phyloP scores from a whole-genome alignment of 305 asterid genomes.

The Ajuga reptans region DNA sequence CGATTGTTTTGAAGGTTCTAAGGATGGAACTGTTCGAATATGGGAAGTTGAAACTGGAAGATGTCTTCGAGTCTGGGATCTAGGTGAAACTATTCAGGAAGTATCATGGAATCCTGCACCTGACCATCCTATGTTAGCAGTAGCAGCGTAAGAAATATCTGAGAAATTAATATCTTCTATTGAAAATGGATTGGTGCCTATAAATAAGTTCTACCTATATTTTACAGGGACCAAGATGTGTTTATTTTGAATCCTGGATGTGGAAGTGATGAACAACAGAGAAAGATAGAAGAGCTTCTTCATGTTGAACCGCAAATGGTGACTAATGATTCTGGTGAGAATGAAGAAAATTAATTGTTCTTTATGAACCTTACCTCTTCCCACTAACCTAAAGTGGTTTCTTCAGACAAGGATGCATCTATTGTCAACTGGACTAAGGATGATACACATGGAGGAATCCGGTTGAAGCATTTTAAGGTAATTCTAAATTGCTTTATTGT shows the following conservation, averaged over 20 bases:
- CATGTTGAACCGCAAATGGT: constrained; percentile 34
- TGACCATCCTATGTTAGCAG: constrained; percentile 73
- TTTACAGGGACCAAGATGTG: constrained; percentile 67
- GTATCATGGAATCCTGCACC: constrained; percentile 89
- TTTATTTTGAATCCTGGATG: constrained; percentile 51
- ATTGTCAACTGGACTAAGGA: constrained; percentile 59
- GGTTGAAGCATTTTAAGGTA: constrained; percentile 89
- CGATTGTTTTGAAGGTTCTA: constrained; percentile 51
- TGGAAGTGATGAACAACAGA: constrained; percentile 66
- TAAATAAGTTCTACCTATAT: constrained; percentile 1
- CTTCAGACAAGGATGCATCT: constrained; percentile 45
- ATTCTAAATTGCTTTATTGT: not conserved
- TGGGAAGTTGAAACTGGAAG: constrained; percentile 99
- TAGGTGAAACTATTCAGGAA: constrained; percentile 58
- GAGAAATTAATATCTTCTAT: not conserved
- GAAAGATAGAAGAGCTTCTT: constrained; percentile 56
- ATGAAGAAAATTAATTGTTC: not conserved
- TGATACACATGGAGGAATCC: constrained; percentile 59
- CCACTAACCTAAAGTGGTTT: constrained; percentile 1
- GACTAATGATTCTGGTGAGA: constrained; percentile 59
- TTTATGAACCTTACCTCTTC: not conserved
- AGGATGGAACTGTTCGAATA: constrained; percentile 81
- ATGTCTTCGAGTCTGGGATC: constrained; percentile 68
- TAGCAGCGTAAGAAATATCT: constrained; percentile 54
- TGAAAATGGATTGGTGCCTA: constrained; percentile 15